Base-by-base conservation (phyloP, 176 grass and related monocot species). In the Triticum dicoccoides region DNA sequence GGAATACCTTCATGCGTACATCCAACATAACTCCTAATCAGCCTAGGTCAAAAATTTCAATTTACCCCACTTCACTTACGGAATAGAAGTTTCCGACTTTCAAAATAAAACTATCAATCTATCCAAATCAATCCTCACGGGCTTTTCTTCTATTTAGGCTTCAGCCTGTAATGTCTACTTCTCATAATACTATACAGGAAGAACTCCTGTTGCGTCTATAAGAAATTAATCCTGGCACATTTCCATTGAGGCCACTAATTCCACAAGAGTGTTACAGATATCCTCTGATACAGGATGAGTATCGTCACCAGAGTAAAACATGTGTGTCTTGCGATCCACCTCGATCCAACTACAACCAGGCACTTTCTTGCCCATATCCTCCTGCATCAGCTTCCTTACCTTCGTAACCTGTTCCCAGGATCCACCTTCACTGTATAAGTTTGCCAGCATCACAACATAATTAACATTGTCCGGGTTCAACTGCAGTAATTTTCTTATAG, bases 311-410 rank as follows among this genome's bases (percentile, higher is more conserved):
- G 94, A 93, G 80, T 92, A 96, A 91, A 96, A 96, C 49, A 74
- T 64, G 27, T 88, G 78, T 62, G 85, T 93, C 65, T 86, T 86
- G 64, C 61, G 81, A 61, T 93, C 81, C 39, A 91, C 84, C 85
- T 96, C 94, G 38, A 97, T 88, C 88, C 90, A 97, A 69, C 90
- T 97, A 82, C 90, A 94, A 74, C 95, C 95, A 51, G 92, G 92
- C 62, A 92, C 20, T 70, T 94, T 97, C 69, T 91, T 96, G 47
- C 89, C 84, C 47, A 61, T 64, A 62, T 93, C 85, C 64, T 87
- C 71, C 82, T 89, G 88, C 79, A 92, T 82, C 2, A 81, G 25
- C 34, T 81, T 96, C 79, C 94, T 78, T 65, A 84, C 76, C 80
- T 83, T 96, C 54, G 70, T 84, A 76, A 93, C 78, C 78, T 96